These are phyloP conservation scores for Earliella scabrosa DNA, from an alignment of 1,284 basidiomycete genomes.

Conservation along the genomic window DNA sequence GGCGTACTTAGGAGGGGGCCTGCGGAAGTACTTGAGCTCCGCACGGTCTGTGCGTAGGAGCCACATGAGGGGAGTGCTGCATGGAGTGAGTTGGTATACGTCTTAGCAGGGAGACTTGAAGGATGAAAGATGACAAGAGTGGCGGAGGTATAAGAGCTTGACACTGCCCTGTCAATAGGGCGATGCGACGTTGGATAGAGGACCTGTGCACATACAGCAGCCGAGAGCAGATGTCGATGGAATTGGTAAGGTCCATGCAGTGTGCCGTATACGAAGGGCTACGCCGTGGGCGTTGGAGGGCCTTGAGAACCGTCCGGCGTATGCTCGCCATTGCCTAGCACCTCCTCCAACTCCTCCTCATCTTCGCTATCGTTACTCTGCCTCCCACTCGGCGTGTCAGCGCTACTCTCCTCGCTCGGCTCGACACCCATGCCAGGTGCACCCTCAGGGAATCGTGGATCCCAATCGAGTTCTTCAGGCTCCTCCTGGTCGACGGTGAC, in stretches of 20 bases:
- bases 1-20: background rate
- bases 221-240: too few relatives aligned
- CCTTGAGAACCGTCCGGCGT: constrained; percentile 30
- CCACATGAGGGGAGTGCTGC: too few relatives aligned
- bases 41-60: background rate
- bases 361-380: constrained; percentile 45
- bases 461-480: constrained; percentile 74
- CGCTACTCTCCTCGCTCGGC: constrained; percentile 21
- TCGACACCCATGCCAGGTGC: background rate
- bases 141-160: too few relatives aligned
- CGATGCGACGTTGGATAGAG: too few relatives aligned
- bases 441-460: constrained; percentile 44
- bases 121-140: too few relatives aligned
- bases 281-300: constrained; percentile 16
- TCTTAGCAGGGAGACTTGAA: too few relatives aligned
- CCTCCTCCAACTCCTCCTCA: constrained; percentile 46
- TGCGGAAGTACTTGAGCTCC: background rate
- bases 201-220: too few relatives aligned
- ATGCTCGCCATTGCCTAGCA: constrained; percentile 37
- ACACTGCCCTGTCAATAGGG: too few relatives aligned
- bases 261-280: too few relatives aligned
- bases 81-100: too few relatives aligned
- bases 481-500: constrained; percentile 75
- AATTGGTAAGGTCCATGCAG: too few relatives aligned
- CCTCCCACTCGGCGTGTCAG: constrained; percentile 33